Percentiles rank a stretch among this genome's conserved stretches.
phyloP scores from a whole-genome alignment of 2,329 filamentous ascomycete species.

The Monilinia fructicola region DNA sequence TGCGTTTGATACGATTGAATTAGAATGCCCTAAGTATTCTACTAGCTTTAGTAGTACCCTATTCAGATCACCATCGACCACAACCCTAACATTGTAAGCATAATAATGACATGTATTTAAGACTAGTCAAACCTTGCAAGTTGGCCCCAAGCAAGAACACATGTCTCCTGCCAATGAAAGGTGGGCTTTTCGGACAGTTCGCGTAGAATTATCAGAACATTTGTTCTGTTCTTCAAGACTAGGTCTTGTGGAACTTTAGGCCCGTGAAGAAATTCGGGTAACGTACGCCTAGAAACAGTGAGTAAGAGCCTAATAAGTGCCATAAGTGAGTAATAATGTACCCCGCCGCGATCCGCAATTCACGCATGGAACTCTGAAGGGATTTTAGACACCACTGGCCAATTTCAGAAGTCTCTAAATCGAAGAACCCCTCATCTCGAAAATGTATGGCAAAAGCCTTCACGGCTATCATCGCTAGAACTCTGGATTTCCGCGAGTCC shows the following conservation, averaged over 20 bases:
- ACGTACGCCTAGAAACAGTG: conserved; percentile 52
- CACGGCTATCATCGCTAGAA: conserved; percentile 71
- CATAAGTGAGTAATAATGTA: conserved; percentile 38
- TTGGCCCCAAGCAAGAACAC: conserved; percentile 83
- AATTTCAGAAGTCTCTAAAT: conserved; percentile 64
- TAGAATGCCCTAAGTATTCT: conserved; percentile 82
- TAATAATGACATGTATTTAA: conserved; percentile 4
- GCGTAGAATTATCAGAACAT: conserved; percentile 69
- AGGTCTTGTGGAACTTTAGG: conserved; percentile 43
- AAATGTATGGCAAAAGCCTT: conserved; percentile 69
- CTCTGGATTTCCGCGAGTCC: conserved; percentile 59
- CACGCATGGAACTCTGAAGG: conserved; percentile 78
- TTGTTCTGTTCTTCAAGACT: conserved; percentile 63
- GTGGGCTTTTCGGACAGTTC: conserved; percentile 68
- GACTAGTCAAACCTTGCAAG: conserved; percentile 61
- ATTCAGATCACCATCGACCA: conserved; percentile 80
- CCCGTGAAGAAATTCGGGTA: conserved; percentile 64
- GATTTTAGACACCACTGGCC: conserved; percentile 82
- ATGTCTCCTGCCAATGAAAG: conserved; percentile 73
- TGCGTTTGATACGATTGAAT: conserved; percentile 73
- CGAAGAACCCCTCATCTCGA: conserved; percentile 56
- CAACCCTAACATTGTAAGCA: conserved; percentile 50
- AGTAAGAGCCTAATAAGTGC: background rate
- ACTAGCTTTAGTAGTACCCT: conserved; percentile 80
- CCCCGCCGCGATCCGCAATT: conserved; percentile 79